Percentiles rank a stretch among this genome's conserved stretches.
Evolutionary conservation across 2,329 filamentous ascomycete genomes (phyloP).

Genomic region (Cryphonectria japonica): DNA sequence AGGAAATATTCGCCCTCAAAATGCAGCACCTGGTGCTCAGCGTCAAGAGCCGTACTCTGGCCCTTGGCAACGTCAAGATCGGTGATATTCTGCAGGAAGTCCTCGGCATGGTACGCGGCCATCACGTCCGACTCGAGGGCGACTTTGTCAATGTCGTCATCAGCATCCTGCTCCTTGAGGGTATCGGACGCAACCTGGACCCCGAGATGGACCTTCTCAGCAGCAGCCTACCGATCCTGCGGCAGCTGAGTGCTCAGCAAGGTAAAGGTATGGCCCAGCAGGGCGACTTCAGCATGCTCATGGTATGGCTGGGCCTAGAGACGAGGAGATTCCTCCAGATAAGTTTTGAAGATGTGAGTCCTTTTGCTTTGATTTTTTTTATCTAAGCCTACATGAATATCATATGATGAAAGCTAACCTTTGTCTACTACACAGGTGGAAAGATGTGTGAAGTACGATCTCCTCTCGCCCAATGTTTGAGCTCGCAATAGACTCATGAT

Average conservation of each 20-base stretch:
- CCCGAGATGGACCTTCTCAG: slow-evolving; percentile 84
- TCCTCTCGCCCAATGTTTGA: slow-evolving; percentile 83
- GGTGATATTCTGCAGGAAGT: slow-evolving; percentile 93
- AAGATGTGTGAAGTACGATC: slow-evolving; percentile 87
- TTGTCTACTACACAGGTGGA: slow-evolving; percentile 62
- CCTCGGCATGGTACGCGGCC: slow-evolving; percentile 83
- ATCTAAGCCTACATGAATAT: not conserved
- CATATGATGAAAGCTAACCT: slow-evolving; percentile 20
- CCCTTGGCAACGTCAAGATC: slow-evolving; percentile 92
- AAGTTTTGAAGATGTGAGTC: slow-evolving; percentile 80
- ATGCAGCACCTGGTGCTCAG: slow-evolving; percentile 96
- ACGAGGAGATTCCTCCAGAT: slow-evolving; percentile 87
- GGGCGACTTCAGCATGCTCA: slow-evolving; percentile 82
- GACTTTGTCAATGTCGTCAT: slow-evolving; percentile 99
- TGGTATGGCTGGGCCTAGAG: slow-evolving; percentile 90
- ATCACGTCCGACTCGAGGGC: slow-evolving; percentile 93
- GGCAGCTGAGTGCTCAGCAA: slow-evolving; percentile 81
- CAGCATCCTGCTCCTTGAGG: slow-evolving; percentile 89
- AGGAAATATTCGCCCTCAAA: slow-evolving; percentile 88
- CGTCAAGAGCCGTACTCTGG: slow-evolving; percentile 89
- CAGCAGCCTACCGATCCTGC: slow-evolving; percentile 85
- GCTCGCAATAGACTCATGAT: slow-evolving; percentile 26
- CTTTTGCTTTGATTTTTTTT: not conserved
- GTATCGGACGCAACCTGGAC: slow-evolving; percentile 86
- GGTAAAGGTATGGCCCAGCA: slow-evolving; percentile 70